Evolutionary conservation across 2,329 filamentous ascomycete species (phyloP), one percentile per base, ranked within the genome.

Genomic region (Zasmidium angulare): DNA sequence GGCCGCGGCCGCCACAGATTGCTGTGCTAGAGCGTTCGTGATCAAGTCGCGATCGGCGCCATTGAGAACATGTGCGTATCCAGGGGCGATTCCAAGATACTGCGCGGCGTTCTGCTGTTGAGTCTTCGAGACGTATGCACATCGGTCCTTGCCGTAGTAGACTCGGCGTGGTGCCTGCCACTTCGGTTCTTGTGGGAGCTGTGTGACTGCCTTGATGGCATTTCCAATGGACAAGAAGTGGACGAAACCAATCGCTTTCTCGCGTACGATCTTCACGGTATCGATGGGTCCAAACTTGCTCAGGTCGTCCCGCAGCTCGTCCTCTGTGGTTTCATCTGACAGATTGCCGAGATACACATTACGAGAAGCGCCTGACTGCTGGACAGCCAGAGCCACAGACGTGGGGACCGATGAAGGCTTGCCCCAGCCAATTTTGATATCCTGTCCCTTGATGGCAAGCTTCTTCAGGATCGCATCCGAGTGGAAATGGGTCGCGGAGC

Each of bases 391-490:
- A n/a, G 93, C 92, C 50, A 99, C 95, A 1, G 95, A 98, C 1
- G 93, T 98, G 2, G 95, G 95, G 0, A 99, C 95, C 77, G 96
- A 93, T 2, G 95, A 98, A 29, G 95, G 93, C 79, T 99, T 99
- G 64, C 95, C 95, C 95, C 95, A 99, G 63, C 95, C 95, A 70
- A 99, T 93, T 83, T 99, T 99, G 82, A 99, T 97, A 75, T 99
- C 95, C 81, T 98, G 95, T 23, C 93, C 93, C 78, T 96, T 93
- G 81, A 99, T 96, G 70, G 93, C 93, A 74, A 99, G 86, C 84
- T 98, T 99, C 84, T 99, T 99, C 84, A 99, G 85, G 78, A 99
- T 99, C 68, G 95, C 95, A 82, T 99, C 95, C 20, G 95, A 99
- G 82, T 99, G 95, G 80, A 99, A 99, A 76, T 99, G 95, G 21